Conservation (phyloP, 257 asterid species). For the Fraxinus americana region DNA sequence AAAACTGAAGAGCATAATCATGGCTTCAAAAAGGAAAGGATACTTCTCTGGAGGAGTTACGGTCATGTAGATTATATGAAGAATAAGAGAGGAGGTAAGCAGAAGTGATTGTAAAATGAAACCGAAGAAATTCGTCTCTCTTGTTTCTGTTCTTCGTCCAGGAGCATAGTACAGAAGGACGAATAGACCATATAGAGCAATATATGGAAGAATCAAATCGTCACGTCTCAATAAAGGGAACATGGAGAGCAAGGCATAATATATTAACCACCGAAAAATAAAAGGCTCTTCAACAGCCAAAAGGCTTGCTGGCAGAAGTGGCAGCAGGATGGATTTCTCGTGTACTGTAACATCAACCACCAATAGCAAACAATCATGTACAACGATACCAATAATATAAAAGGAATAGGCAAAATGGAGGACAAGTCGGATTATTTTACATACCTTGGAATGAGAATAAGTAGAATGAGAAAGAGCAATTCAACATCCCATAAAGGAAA, state of each 20-base stretch:
- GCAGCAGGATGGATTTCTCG: slow-evolving; percentile 90
- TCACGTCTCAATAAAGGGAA: slow-evolving; percentile 91
- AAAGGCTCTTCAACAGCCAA: slow-evolving; percentile 79
- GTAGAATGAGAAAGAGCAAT: slow-evolving; percentile 82
- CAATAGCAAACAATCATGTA: slow-evolving; percentile 23
- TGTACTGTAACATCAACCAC: slow-evolving; percentile 59
- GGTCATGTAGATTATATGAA: slow-evolving; percentile 68
- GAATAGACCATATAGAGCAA: slow-evolving; percentile 68
- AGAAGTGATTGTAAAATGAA: slow-evolving; percentile 40
- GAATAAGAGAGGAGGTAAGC: slow-evolving; percentile 51
- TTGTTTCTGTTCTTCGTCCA: slow-evolving; percentile 49
- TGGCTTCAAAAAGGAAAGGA: slow-evolving; percentile 84
- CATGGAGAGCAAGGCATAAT: slow-evolving; percentile 73
- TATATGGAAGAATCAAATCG: slow-evolving; percentile 64
- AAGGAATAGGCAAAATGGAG: slow-evolving; percentile 20
- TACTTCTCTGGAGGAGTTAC: slow-evolving; percentile 75
- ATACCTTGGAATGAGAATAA: slow-evolving; percentile 97
- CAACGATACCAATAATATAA: not conserved
- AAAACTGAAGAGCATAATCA: slow-evolving; percentile 84
- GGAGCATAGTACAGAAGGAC: slow-evolving; percentile 66
- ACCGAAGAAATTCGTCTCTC: slow-evolving; percentile 29
- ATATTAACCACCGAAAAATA: slow-evolving; percentile 69
- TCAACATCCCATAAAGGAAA: slow-evolving; percentile 81
- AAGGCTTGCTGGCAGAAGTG: slow-evolving; percentile 93
- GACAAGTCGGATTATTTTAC: slow-evolving; percentile 17